phyloP scores from a whole-genome alignment of 1,284 basidiomycete genomes.

The Serendipita sp. region DNA sequence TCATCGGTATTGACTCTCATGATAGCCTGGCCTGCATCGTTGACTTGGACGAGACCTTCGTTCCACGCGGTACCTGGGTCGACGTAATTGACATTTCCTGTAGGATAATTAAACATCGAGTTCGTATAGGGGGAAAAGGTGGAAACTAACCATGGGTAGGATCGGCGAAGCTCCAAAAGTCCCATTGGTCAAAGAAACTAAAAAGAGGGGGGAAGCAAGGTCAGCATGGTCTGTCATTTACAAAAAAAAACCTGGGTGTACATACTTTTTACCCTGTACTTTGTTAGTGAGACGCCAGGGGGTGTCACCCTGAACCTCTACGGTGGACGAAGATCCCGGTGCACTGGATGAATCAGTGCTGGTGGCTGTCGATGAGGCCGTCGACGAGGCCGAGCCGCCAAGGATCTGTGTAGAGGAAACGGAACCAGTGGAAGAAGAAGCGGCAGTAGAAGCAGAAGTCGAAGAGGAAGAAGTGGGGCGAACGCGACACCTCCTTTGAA shows the following conservation, averaged over 20 bases:
- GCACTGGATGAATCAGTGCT: not conserved
- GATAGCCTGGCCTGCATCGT: conserved; percentile 54
- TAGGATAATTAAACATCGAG: not conserved
- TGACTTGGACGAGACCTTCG: conserved; percentile 42
- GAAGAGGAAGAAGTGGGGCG: not conserved
- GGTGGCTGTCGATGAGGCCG: not conserved
- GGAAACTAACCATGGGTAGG: conserved; percentile 59
- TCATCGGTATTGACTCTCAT: conserved; percentile 74
- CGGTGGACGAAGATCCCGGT: not conserved
- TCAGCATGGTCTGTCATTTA: too few species aligned
- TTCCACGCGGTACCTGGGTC: conserved; percentile 37
- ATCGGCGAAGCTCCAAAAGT: conserved; percentile 57
- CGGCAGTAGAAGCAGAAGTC: not conserved
- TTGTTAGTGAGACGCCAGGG: not conserved
- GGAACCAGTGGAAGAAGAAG: not conserved
- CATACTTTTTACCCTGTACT: not conserved
- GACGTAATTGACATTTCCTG: conserved; percentile 30
- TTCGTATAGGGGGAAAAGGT: conserved; percentile 11
- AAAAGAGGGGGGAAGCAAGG: too few species aligned
- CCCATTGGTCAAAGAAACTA: conserved; percentile 67
- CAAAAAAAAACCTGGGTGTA: not conserved
- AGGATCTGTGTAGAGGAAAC: not conserved
- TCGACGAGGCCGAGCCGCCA: not conserved
- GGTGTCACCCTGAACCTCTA: not conserved
- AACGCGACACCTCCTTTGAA: not conserved